Conservation (phyloP, 2,329 filamentous ascomycete genomes). For the Ilyonectria sp. region DNA sequence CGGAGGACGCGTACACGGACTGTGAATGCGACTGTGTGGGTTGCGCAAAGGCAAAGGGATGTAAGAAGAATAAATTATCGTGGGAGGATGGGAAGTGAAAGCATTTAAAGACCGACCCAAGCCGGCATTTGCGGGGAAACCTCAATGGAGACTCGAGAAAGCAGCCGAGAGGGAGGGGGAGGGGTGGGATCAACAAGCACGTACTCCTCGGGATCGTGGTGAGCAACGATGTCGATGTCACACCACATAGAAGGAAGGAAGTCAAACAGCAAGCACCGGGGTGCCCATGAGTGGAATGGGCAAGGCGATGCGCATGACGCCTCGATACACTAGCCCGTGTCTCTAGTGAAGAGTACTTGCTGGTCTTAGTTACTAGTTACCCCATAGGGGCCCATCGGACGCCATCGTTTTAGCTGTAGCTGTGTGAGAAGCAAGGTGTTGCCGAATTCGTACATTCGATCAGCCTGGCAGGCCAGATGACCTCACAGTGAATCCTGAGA, state of each 20-base stretch:
- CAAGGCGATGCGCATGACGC: slow-evolving; percentile 27
- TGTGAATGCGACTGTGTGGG: slow-evolving; percentile 15
- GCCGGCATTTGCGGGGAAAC: slow-evolving; percentile 43
- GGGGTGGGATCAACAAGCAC: slow-evolving; percentile 29
- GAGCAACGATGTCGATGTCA: slow-evolving; percentile 36
- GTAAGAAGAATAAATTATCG: slow-evolving; percentile 14
- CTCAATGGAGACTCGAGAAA: slow-evolving; percentile 23
- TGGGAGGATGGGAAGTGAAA: slow-evolving; percentile 31
- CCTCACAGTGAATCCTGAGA: slow-evolving; percentile 10
- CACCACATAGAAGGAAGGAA: slow-evolving; percentile 34
- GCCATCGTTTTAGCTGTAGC: background rate
- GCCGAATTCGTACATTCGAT: background rate
- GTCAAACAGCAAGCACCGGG: slow-evolving; percentile 11
- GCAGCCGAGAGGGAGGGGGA: slow-evolving; percentile 11
- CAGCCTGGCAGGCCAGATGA: slow-evolving; percentile 17
- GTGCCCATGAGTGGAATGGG: slow-evolving; percentile 15
- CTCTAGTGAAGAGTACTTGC: slow-evolving; percentile 19
- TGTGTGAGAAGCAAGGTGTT: slow-evolving; percentile 13
- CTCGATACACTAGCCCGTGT: slow-evolving; percentile 20
- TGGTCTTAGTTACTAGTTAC: background rate
- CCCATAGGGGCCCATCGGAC: background rate
- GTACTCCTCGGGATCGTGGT: slow-evolving; percentile 22
- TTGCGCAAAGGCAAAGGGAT: slow-evolving; percentile 24
- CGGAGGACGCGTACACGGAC: slow-evolving; percentile 2
- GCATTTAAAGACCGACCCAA: slow-evolving; percentile 44